A percentile compares a stretch with the other conserved stretches of the same genome.
Conservation (phyloP, 2,329 filamentous ascomycete species). For the Fusarium sp. region DNA sequence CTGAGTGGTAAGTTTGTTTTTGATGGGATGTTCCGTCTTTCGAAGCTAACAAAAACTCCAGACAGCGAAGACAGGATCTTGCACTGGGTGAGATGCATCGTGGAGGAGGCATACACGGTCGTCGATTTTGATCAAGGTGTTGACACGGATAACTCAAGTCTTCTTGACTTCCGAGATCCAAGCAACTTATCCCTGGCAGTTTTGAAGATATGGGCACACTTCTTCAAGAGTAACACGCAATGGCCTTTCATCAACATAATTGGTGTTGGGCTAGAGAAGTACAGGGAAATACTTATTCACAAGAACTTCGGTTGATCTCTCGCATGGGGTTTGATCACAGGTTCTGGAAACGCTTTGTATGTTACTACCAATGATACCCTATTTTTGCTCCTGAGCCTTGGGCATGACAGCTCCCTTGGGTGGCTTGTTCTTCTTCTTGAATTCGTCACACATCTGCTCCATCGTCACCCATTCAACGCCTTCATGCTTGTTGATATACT, state of each 20-base stretch:
- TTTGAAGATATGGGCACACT: slow-evolving; percentile 57
- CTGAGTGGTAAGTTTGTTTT: background rate
- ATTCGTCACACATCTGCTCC: slow-evolving; percentile 77
- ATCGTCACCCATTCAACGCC: slow-evolving; percentile 76
- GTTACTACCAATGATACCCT: background rate
- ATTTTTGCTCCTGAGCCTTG: background rate
- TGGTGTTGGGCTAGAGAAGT: slow-evolving; percentile 53
- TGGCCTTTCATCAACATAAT: slow-evolving; percentile 61
- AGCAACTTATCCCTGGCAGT: slow-evolving; percentile 46
- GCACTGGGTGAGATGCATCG: slow-evolving; percentile 58
- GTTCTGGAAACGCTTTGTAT: background rate
- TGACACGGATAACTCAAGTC: background rate
- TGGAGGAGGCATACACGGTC: slow-evolving; percentile 55
- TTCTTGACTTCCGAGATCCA: background rate
- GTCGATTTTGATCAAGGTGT: slow-evolving; percentile 50
- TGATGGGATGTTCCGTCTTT: accelerated
- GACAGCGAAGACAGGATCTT: slow-evolving; percentile 57
- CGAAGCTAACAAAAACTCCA: slow-evolving; percentile 6
- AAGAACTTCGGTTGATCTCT: background rate
- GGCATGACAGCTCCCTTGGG: slow-evolving; percentile 62
- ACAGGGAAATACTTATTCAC: slow-evolving; percentile 41
- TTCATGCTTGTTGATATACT: slow-evolving; percentile 71
- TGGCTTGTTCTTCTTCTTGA: slow-evolving; percentile 72
- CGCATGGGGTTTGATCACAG: background rate
- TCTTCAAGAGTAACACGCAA: slow-evolving; percentile 59